A percentile compares a stretch with the other conserved stretches of the same genome.
Evolutionary conservation across 768 basidiomycete genomes (phyloP).

Genomic region (Naematelia encephala): DNA sequence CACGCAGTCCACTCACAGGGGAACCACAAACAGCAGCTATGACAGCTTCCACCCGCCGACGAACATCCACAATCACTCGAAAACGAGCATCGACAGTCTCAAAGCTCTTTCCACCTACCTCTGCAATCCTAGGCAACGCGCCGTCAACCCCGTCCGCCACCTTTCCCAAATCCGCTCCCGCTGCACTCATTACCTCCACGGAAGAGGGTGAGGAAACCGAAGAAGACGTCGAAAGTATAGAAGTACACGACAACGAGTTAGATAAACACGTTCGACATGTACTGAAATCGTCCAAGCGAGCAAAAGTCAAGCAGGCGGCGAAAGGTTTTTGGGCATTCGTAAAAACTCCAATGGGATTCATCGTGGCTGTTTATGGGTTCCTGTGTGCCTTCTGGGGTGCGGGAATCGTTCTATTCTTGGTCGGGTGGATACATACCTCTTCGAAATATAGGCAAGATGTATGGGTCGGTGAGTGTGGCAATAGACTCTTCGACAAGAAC

Average conservation of each 20-base stretch:
- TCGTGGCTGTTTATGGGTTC: constrained; percentile 74
- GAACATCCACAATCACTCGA: constrained; percentile 3
- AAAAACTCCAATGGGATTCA: constrained; percentile 74
- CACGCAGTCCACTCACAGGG: constrained; percentile 1
- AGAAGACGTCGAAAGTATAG: background rate
- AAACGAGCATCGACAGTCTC: constrained; percentile 14
- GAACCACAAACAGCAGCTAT: background rate
- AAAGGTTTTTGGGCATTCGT: constrained; percentile 76
- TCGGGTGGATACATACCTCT: constrained; percentile 64
- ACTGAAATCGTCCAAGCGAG: constrained; percentile 57
- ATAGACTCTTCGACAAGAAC: background rate
- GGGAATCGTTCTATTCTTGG: constrained; percentile 68
- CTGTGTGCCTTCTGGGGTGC: constrained; percentile 81
- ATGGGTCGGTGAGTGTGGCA: constrained; percentile 58
- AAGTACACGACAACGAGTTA: constrained; percentile 53
- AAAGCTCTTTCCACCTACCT: constrained; percentile 11
- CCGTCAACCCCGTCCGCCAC: background rate
- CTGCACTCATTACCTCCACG: constrained; percentile 9
- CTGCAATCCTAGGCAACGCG: background rate
- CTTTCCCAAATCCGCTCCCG: constrained; percentile 24
- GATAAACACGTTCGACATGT: constrained; percentile 78
- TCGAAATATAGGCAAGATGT: constrained; percentile 67
- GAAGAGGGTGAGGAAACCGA: constrained; percentile 6
- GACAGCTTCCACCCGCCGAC: background rate
- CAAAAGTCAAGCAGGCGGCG: constrained; percentile 60